These are phyloP conservation scores for Paxillus ammoniavirescens DNA, from an alignment of 768 basidiomycete species.

Conservation along the genomic window DNA sequence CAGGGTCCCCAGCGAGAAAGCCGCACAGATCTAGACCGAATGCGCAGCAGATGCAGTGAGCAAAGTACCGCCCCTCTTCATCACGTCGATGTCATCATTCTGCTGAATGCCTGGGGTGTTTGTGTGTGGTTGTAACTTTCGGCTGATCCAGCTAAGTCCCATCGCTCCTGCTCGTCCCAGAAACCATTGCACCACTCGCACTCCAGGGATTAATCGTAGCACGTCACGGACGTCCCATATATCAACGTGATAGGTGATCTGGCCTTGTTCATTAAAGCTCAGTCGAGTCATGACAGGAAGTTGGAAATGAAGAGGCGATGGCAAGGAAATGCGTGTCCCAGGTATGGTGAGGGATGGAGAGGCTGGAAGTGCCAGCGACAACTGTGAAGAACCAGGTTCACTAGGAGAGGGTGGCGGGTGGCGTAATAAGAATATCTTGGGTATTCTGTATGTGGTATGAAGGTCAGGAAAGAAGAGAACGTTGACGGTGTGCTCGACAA, in stretches of 20 bases:
- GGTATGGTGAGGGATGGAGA: conserved; percentile 54
- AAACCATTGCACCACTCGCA: conserved; percentile 67
- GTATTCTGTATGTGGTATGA: conserved; percentile 45
- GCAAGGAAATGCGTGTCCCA: conserved; percentile 55
- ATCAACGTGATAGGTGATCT: conserved; percentile 76
- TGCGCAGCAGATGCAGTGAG: conserved; percentile 7
- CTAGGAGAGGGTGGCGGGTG: conserved; percentile 31
- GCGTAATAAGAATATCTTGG: conserved; percentile 38
- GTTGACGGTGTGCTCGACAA: conserved; percentile 80
- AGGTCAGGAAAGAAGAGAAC: conserved; percentile 72
- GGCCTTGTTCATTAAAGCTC: conserved; percentile 80
- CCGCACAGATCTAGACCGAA: conserved; percentile 9
- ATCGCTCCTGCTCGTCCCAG: conserved; percentile 59
- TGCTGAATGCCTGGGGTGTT: background rate
- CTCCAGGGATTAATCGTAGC: conserved; percentile 68
- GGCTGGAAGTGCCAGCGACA: conserved; percentile 27
- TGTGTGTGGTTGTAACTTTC: conserved; percentile 9
- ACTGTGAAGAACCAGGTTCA: conserved; percentile 23
- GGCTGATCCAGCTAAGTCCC: conserved; percentile 45
- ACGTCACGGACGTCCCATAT: conserved; percentile 81
- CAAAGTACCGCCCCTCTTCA: conserved; percentile 8
- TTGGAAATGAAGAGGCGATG: conserved; percentile 72
- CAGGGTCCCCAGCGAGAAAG: background rate
- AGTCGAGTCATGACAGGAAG: conserved; percentile 72
- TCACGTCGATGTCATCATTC: background rate